phyloP scores from a whole-genome alignment of 495 filamentous ascomycete genomes.

The Penicillium turbatum region DNA sequence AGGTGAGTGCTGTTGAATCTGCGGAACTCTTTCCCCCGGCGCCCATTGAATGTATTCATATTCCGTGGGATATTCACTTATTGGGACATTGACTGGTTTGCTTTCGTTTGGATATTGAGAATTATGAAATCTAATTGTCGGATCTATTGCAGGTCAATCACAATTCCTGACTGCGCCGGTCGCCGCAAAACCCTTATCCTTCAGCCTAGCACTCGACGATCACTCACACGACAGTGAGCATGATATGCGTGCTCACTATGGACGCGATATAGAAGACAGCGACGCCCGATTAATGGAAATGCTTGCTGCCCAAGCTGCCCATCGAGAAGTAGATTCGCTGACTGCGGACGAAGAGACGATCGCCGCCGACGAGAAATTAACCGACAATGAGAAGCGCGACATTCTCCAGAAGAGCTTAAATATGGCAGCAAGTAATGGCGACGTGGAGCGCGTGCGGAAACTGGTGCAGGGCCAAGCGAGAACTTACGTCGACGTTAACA shows the following conservation, averaged over 20 bases:
- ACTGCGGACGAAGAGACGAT: slow-evolving; percentile 77
- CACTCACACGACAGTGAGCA: slow-evolving; percentile 45
- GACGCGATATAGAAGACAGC: slow-evolving; percentile 61
- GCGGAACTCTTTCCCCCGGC: slow-evolving; percentile 2
- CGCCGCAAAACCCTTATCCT: slow-evolving; percentile 73
- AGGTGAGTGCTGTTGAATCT: slow-evolving; percentile 51
- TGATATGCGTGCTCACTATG: slow-evolving; percentile 34
- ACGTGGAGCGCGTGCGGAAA: slow-evolving; percentile 72
- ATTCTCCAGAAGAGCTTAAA: slow-evolving; percentile 82
- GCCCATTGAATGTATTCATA: neutral
- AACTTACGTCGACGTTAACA: slow-evolving; percentile 80
- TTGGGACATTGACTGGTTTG: neutral
- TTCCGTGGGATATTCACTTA: neutral
- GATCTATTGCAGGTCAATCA: slow-evolving; percentile 66
- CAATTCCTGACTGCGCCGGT: slow-evolving; percentile 87
- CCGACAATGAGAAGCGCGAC: slow-evolving; percentile 71
- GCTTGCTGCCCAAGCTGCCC: slow-evolving; percentile 87
- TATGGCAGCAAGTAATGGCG: slow-evolving; percentile 96
- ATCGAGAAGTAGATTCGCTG: slow-evolving; percentile 64
- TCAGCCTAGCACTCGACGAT: slow-evolving; percentile 81
- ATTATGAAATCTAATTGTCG: neutral
- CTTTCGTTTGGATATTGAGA: neutral
- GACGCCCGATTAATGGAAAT: slow-evolving; percentile 90
- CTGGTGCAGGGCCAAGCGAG: slow-evolving; percentile 72
- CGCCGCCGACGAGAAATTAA: slow-evolving; percentile 64